These are phyloP conservation scores for Leishmania guyanensis DNA, from an alignment of 208 protist species.

Conservation along the genomic window DNA sequence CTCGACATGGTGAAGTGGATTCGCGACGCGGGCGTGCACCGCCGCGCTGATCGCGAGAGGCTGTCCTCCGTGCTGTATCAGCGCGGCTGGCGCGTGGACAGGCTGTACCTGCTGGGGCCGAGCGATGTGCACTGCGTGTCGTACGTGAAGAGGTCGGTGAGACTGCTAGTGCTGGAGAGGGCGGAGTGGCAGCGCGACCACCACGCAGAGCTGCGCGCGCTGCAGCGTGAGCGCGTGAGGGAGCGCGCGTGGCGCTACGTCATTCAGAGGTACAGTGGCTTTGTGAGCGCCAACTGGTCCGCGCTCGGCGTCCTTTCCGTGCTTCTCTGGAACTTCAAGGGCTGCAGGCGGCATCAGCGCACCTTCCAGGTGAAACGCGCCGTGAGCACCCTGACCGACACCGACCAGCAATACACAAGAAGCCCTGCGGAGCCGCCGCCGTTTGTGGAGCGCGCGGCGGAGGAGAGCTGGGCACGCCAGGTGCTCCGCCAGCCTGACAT, in stretches of 20 bases:
- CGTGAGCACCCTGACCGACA: too few relatives aligned
- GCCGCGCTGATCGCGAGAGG: too few relatives aligned
- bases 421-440: too few relatives aligned
- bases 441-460: too few relatives aligned
- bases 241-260: constrained; percentile 69
- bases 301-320: constrained; percentile 65
- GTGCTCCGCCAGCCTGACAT: constrained; percentile 66
- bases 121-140: constrained; percentile 52
- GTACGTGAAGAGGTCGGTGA: constrained; percentile 57
- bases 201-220: constrained; percentile 53
- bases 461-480: constrained; percentile 76
- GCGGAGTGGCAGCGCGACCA: constrained; percentile 67
- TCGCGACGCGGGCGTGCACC: constrained; percentile 34
- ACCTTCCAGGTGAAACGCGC: too few relatives aligned
- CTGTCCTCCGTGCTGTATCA: too few relatives aligned
- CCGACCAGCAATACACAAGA: too few relatives aligned
- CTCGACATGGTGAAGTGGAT: constrained; percentile 59
- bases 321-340: constrained; percentile 76
- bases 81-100: too few relatives aligned
- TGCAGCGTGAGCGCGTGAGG: constrained; percentile 67
- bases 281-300: constrained; percentile 68
- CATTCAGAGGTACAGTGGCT: constrained; percentile 72
- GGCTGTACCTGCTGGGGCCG: too few relatives aligned
- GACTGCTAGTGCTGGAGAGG: constrained; percentile 50
- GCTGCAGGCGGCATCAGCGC: too few relatives aligned